Conservation (phyloP, 2,329 filamentous ascomycete species). For the Aspergillus phoenicis region DNA sequence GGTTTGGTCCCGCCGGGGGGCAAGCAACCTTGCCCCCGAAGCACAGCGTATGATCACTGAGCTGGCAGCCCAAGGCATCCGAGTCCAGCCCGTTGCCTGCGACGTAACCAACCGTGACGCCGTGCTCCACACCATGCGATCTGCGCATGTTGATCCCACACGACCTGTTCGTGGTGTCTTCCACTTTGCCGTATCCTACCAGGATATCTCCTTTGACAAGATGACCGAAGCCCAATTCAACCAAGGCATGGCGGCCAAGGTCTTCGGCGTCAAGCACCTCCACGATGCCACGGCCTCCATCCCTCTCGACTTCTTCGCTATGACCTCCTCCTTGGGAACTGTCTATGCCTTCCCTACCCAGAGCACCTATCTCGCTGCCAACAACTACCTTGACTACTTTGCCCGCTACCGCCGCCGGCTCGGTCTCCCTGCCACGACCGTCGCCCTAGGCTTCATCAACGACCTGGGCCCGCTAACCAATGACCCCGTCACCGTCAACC, state of each 20-base stretch:
- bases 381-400: background rate
- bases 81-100: background rate
- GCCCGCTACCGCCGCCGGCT: background rate
- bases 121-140: background rate
- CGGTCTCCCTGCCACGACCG: background rate
- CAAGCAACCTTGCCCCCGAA: no score
- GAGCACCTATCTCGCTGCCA: constrained; percentile 1
- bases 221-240: background rate
- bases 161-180: background rate
- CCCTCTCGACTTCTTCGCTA: constrained; percentile 3
- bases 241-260: background rate
- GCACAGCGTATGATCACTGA: no score
- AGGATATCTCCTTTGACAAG: background rate
- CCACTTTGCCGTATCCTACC: background rate
- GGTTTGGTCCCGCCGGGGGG: no score
- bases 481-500: no score
- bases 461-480: no score
- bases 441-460: background rate
- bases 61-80: background rate
- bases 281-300: background rate
- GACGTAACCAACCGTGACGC: background rate
- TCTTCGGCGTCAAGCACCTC: background rate
- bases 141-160: background rate
- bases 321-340: background rate
- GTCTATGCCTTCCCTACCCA: background rate